phyloP scores from a whole-genome alignment of 345 rosid species.

The Arabis hirsuta region DNA sequence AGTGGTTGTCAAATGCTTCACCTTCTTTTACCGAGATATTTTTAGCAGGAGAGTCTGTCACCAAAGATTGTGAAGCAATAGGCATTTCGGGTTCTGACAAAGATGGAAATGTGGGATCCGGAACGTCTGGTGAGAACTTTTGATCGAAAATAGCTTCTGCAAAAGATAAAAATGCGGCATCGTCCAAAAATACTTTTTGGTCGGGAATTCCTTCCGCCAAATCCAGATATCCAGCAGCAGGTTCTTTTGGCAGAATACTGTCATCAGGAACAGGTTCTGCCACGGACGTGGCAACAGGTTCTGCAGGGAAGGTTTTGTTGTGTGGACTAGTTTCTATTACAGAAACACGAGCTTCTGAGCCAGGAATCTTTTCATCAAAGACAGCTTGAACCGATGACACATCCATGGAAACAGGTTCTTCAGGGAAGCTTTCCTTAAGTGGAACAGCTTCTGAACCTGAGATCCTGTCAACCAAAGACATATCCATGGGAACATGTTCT shows the following conservation, averaged over 20 bases:
- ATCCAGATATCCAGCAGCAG: slow-evolving; percentile 34
- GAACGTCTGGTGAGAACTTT: slow-evolving; percentile 46
- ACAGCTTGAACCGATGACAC: slow-evolving; percentile 1
- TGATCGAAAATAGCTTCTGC: slow-evolving; percentile 45
- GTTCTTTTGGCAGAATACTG: slow-evolving; percentile 27
- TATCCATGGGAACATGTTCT: slow-evolving; percentile 19
- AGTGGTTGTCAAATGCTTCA: slow-evolving; percentile 36
- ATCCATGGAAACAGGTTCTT: slow-evolving; percentile 19
- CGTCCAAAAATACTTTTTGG: slow-evolving; percentile 43
- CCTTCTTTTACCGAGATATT: slow-evolving; percentile 12
- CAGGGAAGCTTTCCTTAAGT: not conserved
- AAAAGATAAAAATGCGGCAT: slow-evolving; percentile 43
- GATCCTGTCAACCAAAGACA: not conserved
- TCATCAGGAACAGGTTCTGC: slow-evolving; percentile 15
- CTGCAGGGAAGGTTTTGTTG: slow-evolving; percentile 7
- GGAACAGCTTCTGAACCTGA: slow-evolving; percentile 1
- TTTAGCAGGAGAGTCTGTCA: slow-evolving; percentile 20
- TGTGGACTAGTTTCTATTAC: slow-evolving; percentile 10
- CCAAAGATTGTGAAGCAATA: slow-evolving; percentile 15
- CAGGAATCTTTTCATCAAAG: not conserved
- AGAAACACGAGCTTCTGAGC: slow-evolving; percentile 27
- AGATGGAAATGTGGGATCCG: slow-evolving; percentile 20
- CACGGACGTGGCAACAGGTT: slow-evolving; percentile 20
- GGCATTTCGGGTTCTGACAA: slow-evolving; percentile 27
- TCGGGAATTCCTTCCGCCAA: slow-evolving; percentile 45